Conservation (phyloP, 2,329 filamentous ascomycete species). For the Aspergillus pseudonomiae region DNA sequence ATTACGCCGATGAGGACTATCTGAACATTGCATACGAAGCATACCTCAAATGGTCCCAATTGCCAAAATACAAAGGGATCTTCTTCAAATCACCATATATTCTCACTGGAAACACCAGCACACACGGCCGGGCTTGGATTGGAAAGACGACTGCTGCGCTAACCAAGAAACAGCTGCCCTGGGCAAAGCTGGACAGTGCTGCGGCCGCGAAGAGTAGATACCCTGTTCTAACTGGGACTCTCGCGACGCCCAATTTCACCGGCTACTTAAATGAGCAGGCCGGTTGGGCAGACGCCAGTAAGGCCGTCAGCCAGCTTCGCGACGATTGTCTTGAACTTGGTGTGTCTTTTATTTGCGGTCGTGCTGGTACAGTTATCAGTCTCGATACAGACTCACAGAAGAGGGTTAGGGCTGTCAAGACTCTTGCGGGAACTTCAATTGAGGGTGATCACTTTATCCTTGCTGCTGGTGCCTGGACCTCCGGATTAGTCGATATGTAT, state of each 20-base stretch:
- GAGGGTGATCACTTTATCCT: slow-evolving; percentile 25
- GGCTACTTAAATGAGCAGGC: slow-evolving; percentile 26
- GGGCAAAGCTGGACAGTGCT: slow-evolving; percentile 8
- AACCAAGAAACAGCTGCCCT: slow-evolving; percentile 13
- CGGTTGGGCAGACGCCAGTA: slow-evolving; percentile 28
- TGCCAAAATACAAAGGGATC: slow-evolving; percentile 16
- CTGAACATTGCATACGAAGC: slow-evolving; percentile 33
- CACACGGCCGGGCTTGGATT: slow-evolving; percentile 13
- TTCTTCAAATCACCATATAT: slow-evolving; percentile 17
- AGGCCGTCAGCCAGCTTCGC: slow-evolving; percentile 20
- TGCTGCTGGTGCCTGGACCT: slow-evolving; percentile 29
- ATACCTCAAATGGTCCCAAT: slow-evolving; percentile 15
- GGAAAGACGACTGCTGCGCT: slow-evolving; percentile 14
- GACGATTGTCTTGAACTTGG: slow-evolving; percentile 22
- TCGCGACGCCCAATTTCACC: slow-evolving; percentile 18
- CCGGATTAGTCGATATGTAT: slow-evolving; percentile 23
- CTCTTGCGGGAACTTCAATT: slow-evolving; percentile 20
- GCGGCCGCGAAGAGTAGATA: slow-evolving; percentile 29
- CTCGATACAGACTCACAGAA: slow-evolving; percentile 16
- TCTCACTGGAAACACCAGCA: slow-evolving; percentile 11
- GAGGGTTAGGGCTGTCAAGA: slow-evolving; percentile 14
- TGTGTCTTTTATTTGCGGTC: slow-evolving; percentile 19
- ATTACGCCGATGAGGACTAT: slow-evolving; percentile 35
- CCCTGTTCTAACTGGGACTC: slow-evolving; percentile 20
- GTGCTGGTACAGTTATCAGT: slow-evolving; percentile 20